phyloP scores from a whole-genome alignment of 2,329 filamentous ascomycete genomes.

The Paramyrothecium roridum region DNA sequence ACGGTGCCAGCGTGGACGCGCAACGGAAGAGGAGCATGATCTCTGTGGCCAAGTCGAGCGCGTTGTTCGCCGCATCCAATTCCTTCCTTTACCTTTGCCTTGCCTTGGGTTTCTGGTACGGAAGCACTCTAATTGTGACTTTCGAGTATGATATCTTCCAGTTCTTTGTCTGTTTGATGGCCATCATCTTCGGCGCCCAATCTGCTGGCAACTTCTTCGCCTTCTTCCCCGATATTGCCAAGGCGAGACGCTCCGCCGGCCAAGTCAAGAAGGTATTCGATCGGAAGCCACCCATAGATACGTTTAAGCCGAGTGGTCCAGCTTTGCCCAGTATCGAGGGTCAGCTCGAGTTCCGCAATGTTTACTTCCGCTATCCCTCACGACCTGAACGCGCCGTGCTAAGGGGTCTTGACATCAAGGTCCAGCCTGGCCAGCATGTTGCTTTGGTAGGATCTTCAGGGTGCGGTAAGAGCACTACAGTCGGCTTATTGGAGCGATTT shows the following conservation, averaged over 20 bases:
- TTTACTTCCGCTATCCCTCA: not conserved
- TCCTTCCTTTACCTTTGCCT: not conserved
- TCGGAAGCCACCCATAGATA: constrained; percentile 6
- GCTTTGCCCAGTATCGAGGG: not conserved
- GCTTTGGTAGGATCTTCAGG: not conserved
- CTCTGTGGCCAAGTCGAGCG: not conserved
- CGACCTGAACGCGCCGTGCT: not conserved
- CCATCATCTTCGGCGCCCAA: not conserved
- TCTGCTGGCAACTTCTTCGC: not conserved
- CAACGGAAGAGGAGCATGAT: not conserved
- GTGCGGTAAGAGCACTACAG: not conserved
- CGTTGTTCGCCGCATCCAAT: not conserved
- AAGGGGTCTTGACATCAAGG: not conserved
- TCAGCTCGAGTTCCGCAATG: not conserved
- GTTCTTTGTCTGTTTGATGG: not conserved
- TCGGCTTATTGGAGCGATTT: not conserved
- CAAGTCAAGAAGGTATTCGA: constrained; percentile 21
- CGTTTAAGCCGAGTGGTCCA: not conserved
- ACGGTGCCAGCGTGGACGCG: not conserved
- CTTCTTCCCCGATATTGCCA: constrained; percentile 13
- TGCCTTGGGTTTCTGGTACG: not conserved
- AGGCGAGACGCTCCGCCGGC: constrained; percentile 13
- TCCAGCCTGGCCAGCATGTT: not conserved
- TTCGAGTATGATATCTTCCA: not conserved
- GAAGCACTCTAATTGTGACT: not conserved